Percentiles rank a stretch among this genome's conserved stretches.
phyloP scores from a whole-genome alignment of 164 flowering plant genomes.

The Warburgia ugandensis region DNA sequence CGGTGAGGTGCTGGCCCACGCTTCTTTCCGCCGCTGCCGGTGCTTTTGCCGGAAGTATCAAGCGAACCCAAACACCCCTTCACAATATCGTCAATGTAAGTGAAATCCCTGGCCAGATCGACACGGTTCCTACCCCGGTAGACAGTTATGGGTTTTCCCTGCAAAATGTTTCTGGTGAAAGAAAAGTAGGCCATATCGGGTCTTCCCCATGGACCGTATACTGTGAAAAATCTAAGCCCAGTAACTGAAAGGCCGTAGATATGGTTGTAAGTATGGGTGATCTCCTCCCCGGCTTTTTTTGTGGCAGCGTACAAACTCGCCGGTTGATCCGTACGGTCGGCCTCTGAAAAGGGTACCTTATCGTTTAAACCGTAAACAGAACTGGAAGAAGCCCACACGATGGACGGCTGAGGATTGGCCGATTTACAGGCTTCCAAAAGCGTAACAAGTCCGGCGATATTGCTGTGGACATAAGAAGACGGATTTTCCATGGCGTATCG shows the following conservation, averaged over 20 bases:
- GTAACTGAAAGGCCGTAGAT: conserved; percentile 20
- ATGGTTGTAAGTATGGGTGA: conserved; percentile 23
- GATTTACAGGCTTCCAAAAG: conserved; percentile 14
- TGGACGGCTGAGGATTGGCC: conserved; percentile 17
- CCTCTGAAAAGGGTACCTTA: conserved; percentile 18
- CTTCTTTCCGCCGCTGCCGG: conserved; percentile 19
- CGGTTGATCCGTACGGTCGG: conserved; percentile 18
- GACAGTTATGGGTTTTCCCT: conserved; percentile 18
- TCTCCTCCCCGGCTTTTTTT: conserved; percentile 21
- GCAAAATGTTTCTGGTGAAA: conserved; percentile 17
- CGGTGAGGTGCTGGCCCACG: conserved; percentile 15
- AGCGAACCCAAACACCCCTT: conserved; percentile 18
- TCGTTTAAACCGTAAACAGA: conserved; percentile 21
- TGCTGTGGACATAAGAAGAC: conserved; percentile 17
- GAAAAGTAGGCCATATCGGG: conserved; percentile 22
- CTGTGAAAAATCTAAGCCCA: conserved; percentile 17
- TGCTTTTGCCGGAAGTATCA: conserved; percentile 16
- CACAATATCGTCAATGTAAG: conserved; percentile 17
- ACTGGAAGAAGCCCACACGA: conserved; percentile 21
- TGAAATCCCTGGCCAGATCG: conserved; percentile 18
- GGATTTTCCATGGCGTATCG: conserved; percentile 21
- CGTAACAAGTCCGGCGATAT: conserved; percentile 15
- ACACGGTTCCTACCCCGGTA: conserved; percentile 12
- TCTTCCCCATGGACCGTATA: conserved; percentile 21
- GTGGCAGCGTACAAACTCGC: conserved; percentile 18